These are phyloP conservation scores for barrel medic (Medicago truncatula) DNA, from an alignment of 306 rosid species.

Conservation along the genomic window DNA sequence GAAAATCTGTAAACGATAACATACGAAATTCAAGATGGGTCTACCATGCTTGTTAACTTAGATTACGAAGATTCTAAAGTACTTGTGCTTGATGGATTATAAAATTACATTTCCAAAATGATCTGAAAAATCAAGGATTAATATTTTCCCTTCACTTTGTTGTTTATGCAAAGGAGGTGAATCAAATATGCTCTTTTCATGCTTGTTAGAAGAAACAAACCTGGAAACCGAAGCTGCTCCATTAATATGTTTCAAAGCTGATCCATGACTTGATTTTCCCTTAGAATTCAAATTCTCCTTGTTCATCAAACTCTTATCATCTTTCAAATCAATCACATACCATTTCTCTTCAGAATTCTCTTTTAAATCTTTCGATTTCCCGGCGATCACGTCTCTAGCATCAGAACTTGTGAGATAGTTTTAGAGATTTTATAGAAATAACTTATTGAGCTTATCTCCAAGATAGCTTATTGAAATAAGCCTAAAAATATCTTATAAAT, in stretches of 20 bases:
- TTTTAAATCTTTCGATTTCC: constrained; percentile 47
- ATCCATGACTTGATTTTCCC: constrained; percentile 57
- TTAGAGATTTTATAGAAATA: too few species aligned
- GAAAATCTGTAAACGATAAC: too few species aligned
- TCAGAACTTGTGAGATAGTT: too few species aligned
- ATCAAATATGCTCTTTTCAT: constrained; percentile 73
- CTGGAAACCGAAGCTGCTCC: constrained; percentile 80
- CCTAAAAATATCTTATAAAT: too few species aligned
- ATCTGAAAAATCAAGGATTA: too few species aligned
- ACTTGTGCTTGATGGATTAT: too few species aligned
- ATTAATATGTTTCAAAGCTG: constrained; percentile 74
- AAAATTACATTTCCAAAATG: too few species aligned
- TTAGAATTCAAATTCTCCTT: constrained; percentile 63
- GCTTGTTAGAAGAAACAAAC: constrained; percentile 58
- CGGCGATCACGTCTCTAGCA: constrained; percentile 67
- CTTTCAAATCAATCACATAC: constrained; percentile 87
- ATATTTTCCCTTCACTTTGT: constrained; percentile 44
- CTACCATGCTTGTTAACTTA: too few species aligned
- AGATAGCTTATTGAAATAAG: too few species aligned
- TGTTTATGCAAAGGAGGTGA: constrained; percentile 40
- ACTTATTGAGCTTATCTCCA: too few species aligned
- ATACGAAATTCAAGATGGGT: too few species aligned
- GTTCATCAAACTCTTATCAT: constrained; percentile 56
- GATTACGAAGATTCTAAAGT: too few species aligned
- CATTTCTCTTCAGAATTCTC: constrained; percentile 75